phyloP scores from a whole-genome alignment of 768 basidiomycete species.

The Trametes gibbosa region DNA sequence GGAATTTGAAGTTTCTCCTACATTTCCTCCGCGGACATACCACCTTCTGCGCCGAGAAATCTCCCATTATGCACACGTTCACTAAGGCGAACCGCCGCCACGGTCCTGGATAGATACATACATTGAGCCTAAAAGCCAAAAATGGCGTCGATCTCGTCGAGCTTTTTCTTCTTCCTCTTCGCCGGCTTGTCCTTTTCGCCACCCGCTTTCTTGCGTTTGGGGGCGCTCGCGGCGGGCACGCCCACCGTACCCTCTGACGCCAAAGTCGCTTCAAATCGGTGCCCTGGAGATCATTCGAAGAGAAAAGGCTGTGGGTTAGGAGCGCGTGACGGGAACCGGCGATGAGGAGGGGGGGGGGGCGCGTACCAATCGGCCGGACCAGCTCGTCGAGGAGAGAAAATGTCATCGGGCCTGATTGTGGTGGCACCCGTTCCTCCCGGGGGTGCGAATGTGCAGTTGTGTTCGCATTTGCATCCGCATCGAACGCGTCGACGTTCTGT shows the following conservation, averaged over 20 bases:
- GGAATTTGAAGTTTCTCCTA: too few species aligned
- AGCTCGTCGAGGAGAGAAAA: slow-evolving; percentile 9
- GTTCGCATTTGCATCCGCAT: neutral
- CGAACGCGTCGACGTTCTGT: neutral
- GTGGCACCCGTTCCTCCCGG: neutral
- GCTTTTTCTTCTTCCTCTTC: slow-evolving; percentile 39
- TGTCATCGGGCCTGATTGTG: neutral
- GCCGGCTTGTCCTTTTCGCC: slow-evolving; percentile 21
- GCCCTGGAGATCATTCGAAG: neutral
- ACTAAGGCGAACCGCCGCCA: neutral
- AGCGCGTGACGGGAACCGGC: neutral
- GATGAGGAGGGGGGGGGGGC: neutral
- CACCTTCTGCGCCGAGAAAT: neutral
- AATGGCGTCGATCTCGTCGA: slow-evolving; percentile 70
- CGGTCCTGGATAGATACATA: neutral
- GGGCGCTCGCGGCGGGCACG: neutral
- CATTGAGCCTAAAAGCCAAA: slow-evolving; percentile 41
- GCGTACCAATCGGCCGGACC: slow-evolving; percentile 6
- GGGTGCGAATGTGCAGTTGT: neutral
- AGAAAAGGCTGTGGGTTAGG: neutral
- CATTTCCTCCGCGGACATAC: too few species aligned
- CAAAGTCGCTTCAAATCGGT: neutral
- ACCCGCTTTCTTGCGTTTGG: slow-evolving; percentile 17
- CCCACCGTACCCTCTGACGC: neutral
- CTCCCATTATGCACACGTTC: neutral